phyloP scores from a whole-genome alignment of 768 basidiomycete species.

The Lentinula edodes region DNA sequence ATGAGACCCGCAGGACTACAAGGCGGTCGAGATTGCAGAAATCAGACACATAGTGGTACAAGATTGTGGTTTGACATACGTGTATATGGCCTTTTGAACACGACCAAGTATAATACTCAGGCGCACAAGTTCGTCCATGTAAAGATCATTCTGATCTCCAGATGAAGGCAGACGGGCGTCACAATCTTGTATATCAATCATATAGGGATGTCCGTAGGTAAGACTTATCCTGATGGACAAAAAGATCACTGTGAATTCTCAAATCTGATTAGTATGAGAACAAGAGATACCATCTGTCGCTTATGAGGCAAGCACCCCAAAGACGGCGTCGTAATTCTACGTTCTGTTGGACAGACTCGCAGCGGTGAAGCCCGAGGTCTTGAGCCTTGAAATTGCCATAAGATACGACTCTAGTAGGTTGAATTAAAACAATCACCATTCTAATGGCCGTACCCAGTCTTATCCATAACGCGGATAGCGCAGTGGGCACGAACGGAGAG shows the following conservation, averaged over 20 bases:
- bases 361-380: constrained; percentile 91
- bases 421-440: constrained; percentile 56
- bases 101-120: constrained; percentile 88
- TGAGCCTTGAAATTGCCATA: constrained; percentile 63
- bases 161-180: constrained; percentile 91
- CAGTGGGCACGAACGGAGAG: constrained; percentile 82
- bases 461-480: constrained; percentile 82
- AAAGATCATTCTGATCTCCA: constrained; percentile 71
- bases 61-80: constrained; percentile 34
- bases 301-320: constrained; percentile 93
- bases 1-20: constrained; percentile 81
- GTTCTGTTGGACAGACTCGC: constrained; percentile 78
- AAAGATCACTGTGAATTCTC: constrained; percentile 6
- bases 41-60: constrained; percentile 6
- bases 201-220: constrained; percentile 88
- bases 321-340: constrained; percentile 85
- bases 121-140: constrained; percentile 88
- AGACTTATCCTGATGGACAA: constrained; percentile 62
- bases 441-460: constrained; percentile 85
- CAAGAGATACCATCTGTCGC: constrained; percentile 74
- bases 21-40: constrained; percentile 4
- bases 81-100: constrained; percentile 91
- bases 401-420: background rate
- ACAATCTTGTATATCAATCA: constrained; percentile 97
- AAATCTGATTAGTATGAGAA: constrained; percentile 17